phyloP scores from a whole-genome alignment of 2,329 filamentous ascomycete genomes.

The Xylariaceae sp. region DNA sequence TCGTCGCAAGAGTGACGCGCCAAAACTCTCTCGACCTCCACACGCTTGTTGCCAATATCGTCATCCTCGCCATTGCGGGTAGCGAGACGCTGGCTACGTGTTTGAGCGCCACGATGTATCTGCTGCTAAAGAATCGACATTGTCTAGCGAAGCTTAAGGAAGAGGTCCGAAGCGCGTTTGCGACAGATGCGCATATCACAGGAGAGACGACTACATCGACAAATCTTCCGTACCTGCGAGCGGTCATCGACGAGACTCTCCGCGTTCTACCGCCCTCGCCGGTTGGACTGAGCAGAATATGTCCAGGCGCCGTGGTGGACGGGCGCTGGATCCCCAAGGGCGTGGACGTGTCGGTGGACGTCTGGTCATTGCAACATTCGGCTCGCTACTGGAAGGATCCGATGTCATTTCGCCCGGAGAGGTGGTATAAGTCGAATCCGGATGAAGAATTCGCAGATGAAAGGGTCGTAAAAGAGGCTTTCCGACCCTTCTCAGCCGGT shows the following conservation, averaged over 20 bases:
- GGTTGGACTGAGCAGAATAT: conserved; percentile 24
- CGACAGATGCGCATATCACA: conserved; percentile 30
- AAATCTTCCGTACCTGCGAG: conserved; percentile 30
- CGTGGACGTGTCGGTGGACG: conserved; percentile 11
- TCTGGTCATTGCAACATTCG: conserved; percentile 7
- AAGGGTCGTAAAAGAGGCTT: conserved; percentile 2
- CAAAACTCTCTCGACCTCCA: not conserved
- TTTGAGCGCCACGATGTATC: conserved; percentile 33
- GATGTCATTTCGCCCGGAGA: conserved; percentile 21
- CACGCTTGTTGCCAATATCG: not conserved
- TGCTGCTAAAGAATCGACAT: conserved; percentile 34
- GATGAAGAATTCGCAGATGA: not conserved
- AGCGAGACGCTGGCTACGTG: conserved; percentile 44
- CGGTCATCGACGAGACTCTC: conserved; percentile 33
- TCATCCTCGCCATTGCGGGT: conserved; percentile 34
- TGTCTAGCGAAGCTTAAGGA: conserved; percentile 33
- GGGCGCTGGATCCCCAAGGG: conserved; percentile 19
- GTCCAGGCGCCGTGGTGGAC: conserved; percentile 14
- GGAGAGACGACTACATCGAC: conserved; percentile 24
- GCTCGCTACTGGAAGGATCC: conserved; percentile 17
- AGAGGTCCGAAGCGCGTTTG: conserved; percentile 39
- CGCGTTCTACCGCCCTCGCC: conserved; percentile 32
- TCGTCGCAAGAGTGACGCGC: conserved; percentile 18
- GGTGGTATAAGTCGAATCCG: conserved; percentile 13
- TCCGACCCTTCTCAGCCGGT: conserved; percentile 3